Evolutionary conservation across 805 yeast species (phyloP).

Genomic region (Maudiozyma pseudohumilis): DNA sequence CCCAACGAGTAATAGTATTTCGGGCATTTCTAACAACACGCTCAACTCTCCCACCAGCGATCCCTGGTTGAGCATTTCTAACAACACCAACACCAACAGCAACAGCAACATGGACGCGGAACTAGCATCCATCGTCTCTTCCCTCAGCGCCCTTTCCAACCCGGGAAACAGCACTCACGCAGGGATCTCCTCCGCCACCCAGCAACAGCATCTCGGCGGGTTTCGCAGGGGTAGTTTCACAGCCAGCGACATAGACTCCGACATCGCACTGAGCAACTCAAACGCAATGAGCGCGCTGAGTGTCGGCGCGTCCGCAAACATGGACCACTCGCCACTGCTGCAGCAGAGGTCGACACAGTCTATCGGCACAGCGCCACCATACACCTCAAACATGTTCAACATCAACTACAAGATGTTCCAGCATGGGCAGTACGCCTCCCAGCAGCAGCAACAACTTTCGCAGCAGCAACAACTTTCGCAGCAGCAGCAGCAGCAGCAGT

Average conservation of each 20-base stretch:
- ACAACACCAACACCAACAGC: conserved; percentile 1
- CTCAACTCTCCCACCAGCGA: neutral
- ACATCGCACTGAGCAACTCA: conserved; percentile 9
- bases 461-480: conserved; percentile 3
- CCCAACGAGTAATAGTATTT: neutral
- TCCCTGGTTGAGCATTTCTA: conserved; percentile 1
- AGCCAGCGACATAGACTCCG: conserved; percentile 18
- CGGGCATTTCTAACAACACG: neutral
- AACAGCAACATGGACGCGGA: conserved; percentile 23
- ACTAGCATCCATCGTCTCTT: conserved; percentile 29
- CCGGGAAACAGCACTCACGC: conserved; percentile 5
- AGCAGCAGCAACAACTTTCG: conserved; percentile 1
- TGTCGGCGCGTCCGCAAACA: neutral
- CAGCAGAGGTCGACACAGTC: conserved; percentile 23
- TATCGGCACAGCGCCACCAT: conserved; percentile 26
- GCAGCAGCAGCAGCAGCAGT: neutral
- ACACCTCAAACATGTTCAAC: conserved; percentile 7
- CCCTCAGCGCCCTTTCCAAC: conserved; percentile 28
- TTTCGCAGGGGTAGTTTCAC: conserved; percentile 26
- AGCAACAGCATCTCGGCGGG: conserved; percentile 23
- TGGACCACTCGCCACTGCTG: conserved; percentile 12
- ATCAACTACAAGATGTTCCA: conserved; percentile 1
- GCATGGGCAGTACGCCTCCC: neutral
- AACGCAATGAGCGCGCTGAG: neutral
- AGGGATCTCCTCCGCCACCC: conserved; percentile 1